A percentile compares a stretch with the other conserved stretches of the same genome.
These are phyloP conservation scores for Vigna hirtella DNA, from an alignment of 306 rosid genomes.

Conservation along the genomic window DNA sequence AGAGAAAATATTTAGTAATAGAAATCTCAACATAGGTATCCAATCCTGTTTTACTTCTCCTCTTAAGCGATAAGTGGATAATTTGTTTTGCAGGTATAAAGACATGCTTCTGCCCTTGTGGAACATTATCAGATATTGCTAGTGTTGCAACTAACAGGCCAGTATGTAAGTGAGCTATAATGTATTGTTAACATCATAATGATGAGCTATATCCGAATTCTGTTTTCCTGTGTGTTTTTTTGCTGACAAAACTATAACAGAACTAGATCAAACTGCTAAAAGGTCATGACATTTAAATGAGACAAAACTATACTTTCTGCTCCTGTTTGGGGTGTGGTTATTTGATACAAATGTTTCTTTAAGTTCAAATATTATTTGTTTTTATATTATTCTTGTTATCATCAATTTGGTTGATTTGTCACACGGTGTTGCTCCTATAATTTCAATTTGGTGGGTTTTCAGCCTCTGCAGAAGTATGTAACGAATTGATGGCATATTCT, in stretches of 20 bases:
- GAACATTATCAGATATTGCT: constrained; percentile 88
- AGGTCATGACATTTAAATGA: constrained; percentile 1
- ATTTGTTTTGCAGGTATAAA: constrained; percentile 69
- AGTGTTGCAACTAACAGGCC: constrained; percentile 83
- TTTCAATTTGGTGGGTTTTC: constrained; percentile 42
- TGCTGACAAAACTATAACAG: constrained; percentile 3
- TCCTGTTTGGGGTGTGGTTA: background rate
- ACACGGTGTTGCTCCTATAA: constrained; percentile 18
- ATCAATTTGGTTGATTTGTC: constrained; percentile 13
- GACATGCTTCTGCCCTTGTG: constrained; percentile 93
- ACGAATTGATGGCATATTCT: constrained; percentile 92
- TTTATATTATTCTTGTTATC: background rate
- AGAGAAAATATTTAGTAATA: no score
- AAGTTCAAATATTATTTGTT: background rate
- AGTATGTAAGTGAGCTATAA: constrained; percentile 70
- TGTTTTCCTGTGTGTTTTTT: background rate
- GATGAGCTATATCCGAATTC: constrained; percentile 12
- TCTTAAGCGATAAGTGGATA: constrained; percentile 23
- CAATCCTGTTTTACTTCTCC: constrained; percentile 11
- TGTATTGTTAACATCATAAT: constrained; percentile 22
- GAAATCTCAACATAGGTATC: background rate
- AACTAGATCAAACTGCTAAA: background rate
- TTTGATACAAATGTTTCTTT: background rate
- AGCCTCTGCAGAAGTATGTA: constrained; percentile 91
- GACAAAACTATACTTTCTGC: background rate